These are phyloP conservation scores for Lippia alba DNA, from an alignment of 305 asterid genomes.

Conservation along the genomic window DNA sequence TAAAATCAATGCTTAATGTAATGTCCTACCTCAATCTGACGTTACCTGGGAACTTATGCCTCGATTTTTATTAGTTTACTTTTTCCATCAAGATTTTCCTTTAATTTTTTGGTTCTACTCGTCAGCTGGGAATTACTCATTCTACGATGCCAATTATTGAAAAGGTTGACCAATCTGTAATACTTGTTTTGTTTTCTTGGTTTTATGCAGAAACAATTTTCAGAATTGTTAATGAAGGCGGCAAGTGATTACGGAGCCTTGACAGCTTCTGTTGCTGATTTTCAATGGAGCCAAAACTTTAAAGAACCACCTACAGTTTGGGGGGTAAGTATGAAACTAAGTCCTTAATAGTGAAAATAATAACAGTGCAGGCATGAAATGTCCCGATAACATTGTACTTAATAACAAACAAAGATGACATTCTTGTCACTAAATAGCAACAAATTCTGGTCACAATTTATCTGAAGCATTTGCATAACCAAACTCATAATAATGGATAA, in stretches of 20 bases:
- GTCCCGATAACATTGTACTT: neutral
- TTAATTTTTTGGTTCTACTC: neutral
- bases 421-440: neutral
- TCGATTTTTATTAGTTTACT: neutral
- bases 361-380: neutral
- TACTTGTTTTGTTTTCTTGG: slow-evolving; percentile 24
- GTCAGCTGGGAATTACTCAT: neutral
- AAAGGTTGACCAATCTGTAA: slow-evolving; percentile 6
- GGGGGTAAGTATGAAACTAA: slow-evolving; percentile 67
- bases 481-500: neutral
- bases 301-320: slow-evolving; percentile 94
- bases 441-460: neutral
- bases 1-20: slow-evolving; percentile 1
- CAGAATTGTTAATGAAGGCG: slow-evolving; percentile 91
- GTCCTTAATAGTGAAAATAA: slow-evolving; percentile 2
- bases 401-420: neutral
- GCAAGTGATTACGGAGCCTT: slow-evolving; percentile 97
- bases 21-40: slow-evolving; percentile 8
- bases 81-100: neutral
- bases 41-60: neutral
- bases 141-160: slow-evolving; percentile 12
- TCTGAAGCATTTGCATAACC: neutral
- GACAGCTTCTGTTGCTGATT: slow-evolving; percentile 87
- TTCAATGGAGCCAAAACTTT: slow-evolving; percentile 96
- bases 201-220: slow-evolving; percentile 83